Evolutionary conservation across 768 basidiomycete species (phyloP), one percentile per base, ranked within the genome.

Genomic region (Guyanaporus albipodus): DNA sequence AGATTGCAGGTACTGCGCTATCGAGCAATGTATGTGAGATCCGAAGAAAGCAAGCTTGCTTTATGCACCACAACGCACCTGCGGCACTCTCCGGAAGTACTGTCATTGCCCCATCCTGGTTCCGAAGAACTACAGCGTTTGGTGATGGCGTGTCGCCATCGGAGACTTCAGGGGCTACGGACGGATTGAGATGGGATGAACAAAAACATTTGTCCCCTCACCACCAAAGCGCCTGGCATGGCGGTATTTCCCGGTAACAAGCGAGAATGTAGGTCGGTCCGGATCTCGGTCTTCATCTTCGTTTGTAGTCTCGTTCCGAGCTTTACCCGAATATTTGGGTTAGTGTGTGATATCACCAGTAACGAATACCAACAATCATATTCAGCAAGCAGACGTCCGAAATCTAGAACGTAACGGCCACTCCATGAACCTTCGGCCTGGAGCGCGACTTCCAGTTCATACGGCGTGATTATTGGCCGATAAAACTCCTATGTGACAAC

Each of bases 401-500:
- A 87, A 58, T 94, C 84, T 10, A 96, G 72, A 6, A 91, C 75
- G 62, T 95, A 94, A 53, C 71, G 70, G 6, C 82, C 87, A 3
- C 78, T 85, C 91, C 84, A 95, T 36, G 64, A 78, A 48, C 76
- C 79, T 41, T 84, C 79, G 1, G 74, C 72, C 46, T 80, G 78
- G 10, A 98, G 73, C 0, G 93, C 91, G 3, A 94, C 67, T 53
- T 85, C 80, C 15, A 96, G 73, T 61, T 99, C 96, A 63, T 82
- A 95, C 0, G 96, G 96, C 1, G 95, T 97, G 23, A 99, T 75
- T 37, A 99, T 96, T 0, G 95, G 94, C 19, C 82, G 72, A 24
- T 87, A 73, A 62, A 93, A 99, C 9, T 97, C 94, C 87, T 96
- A 43, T n/a, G 36, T 8, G 7, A 4, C 10, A 29, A 12, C 35